These are phyloP conservation scores for Geotrichum candidum DNA, from an alignment of 1,139 yeast species.

Conservation along the genomic window DNA sequence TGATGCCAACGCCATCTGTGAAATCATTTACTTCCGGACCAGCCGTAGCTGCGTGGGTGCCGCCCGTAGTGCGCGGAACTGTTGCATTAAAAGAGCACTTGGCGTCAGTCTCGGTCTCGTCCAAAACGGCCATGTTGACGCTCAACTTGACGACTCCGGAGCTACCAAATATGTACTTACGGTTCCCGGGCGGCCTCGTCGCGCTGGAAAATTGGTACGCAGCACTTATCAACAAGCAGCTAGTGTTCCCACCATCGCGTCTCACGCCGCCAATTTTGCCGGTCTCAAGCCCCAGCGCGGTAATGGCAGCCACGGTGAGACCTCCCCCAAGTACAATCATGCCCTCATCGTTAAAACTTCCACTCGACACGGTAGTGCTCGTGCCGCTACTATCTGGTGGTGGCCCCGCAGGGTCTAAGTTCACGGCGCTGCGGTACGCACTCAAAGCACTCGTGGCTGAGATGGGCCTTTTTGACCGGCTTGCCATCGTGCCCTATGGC, in stretches of 20 bases:
- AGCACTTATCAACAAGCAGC: conserved; percentile 10
- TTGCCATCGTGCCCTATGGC: conserved; percentile 23
- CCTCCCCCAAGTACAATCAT: background rate
- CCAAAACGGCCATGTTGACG: conserved; percentile 9
- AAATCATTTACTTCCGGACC: background rate
- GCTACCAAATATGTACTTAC: conserved; percentile 17
- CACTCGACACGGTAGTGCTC: conserved; percentile 20
- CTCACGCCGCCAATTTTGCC: conserved; percentile 1
- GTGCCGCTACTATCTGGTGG: conserved; percentile 19
- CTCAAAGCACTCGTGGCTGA: conserved; percentile 14
- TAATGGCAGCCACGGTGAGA: background rate
- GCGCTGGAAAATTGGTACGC: conserved; percentile 17
- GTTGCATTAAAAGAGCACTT: conserved; percentile 21
- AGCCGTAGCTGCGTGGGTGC: background rate
- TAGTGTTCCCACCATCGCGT: conserved; percentile 9
- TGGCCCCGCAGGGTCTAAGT: conserved; percentile 19
- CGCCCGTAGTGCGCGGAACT: conserved; percentile 19
- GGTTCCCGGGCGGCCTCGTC: conserved; percentile 9
- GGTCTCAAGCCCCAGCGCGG: background rate
- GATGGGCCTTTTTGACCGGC: conserved; percentile 22
- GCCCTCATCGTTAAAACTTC: conserved; percentile 7
- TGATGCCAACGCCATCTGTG: background rate
- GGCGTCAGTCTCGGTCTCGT: conserved; percentile 14
- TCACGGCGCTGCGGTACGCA: conserved; percentile 17
- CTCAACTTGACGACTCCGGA: conserved; percentile 14